Base-by-base conservation (phyloP, 768 basidiomycete species). In the Tylopilus cervinicoccineus region DNA sequence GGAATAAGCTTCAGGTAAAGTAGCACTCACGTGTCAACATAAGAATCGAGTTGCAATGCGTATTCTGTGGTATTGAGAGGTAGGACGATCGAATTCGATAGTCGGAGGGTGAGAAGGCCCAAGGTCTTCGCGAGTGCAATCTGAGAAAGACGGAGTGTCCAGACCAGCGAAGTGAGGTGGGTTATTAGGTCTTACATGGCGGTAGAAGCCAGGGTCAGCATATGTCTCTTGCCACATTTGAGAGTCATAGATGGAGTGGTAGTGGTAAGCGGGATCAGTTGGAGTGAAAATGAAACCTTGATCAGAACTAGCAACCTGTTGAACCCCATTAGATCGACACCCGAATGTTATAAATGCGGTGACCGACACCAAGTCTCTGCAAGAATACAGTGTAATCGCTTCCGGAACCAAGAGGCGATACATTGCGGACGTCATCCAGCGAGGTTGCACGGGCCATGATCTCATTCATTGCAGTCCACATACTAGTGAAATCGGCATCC, bases 311-410 rank as follows among this genome's bases (percentile, higher is more conserved):
- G 71, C 71, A 16, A 68, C 52, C 69, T 69, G 40, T 45, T 19
- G 37, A 29, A 11, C 16, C 11, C 12, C 23, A 6, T 52, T 5
- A 51, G n/a, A 43, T 34, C 26, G 17, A 27, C 12, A n/a, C 8
- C 16, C 2, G 4, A 31, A 47, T 37, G 8, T 7, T 20, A 33
- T 2, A 8, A 37, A 27, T 34, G 6, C 13, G 9, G 22, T 58
- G 47, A 24, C 80, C 65, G 45, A 86, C 77, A 1, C 86, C 86
- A 38, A 82, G 72, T 38, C 82, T 75, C 66, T 96, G 90, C 57
- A 97, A 69, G 69, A 97, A 96, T 9, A 90, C 87, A 1, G 93
- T 95, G 54, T 75, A 96, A 67, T 96, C 93, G 46, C 88, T 90
- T 34, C 89, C 90, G 40, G 84, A 88, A 24, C 90, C 90, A 20